Conservation (phyloP, 2,329 filamentous ascomycete genomes). For the Claviceps purpurea region DNA sequence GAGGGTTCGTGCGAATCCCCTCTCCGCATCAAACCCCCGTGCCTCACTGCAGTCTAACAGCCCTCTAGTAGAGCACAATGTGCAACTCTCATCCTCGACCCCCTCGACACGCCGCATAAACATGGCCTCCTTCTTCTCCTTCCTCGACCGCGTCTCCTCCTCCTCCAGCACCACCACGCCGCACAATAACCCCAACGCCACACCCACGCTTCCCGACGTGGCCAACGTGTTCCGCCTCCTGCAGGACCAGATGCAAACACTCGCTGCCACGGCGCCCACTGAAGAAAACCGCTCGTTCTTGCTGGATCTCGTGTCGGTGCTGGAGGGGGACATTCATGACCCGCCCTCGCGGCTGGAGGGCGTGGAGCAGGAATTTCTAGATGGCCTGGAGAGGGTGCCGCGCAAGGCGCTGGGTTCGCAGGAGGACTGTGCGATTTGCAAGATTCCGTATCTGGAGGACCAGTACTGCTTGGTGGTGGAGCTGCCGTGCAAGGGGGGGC, state of each 20-base stretch:
- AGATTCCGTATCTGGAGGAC: constrained; percentile 47
- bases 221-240: constrained; percentile 44
- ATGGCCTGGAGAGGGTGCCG: constrained; percentile 43
- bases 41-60: neutral
- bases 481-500: constrained; percentile 45
- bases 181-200: constrained; percentile 42
- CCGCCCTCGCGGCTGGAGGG: constrained; percentile 40
- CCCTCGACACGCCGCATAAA: constrained; percentile 40
- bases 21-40: neutral
- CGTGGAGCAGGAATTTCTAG: constrained; percentile 45
- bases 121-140: constrained; percentile 50
- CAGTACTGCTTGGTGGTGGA: constrained; percentile 49
- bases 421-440: constrained; percentile 49
- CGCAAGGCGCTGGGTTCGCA: constrained; percentile 35
- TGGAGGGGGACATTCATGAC: constrained; percentile 37
- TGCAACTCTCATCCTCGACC: constrained; percentile 30
- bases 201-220: constrained; percentile 46
- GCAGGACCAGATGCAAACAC: constrained; percentile 43
- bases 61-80: constrained; percentile 48
- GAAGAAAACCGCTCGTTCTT: constrained; percentile 37
- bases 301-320: constrained; percentile 29
- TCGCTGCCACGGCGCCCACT: constrained; percentile 34
- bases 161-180: constrained; percentile 19
- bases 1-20: constrained; percentile 25
- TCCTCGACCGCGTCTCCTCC: constrained; percentile 39